A percentile compares a stretch with the other conserved stretches of the same genome.
Evolutionary conservation across 2,329 filamentous ascomycete species (phyloP).

Genomic region (Aspergillus tamarii): DNA sequence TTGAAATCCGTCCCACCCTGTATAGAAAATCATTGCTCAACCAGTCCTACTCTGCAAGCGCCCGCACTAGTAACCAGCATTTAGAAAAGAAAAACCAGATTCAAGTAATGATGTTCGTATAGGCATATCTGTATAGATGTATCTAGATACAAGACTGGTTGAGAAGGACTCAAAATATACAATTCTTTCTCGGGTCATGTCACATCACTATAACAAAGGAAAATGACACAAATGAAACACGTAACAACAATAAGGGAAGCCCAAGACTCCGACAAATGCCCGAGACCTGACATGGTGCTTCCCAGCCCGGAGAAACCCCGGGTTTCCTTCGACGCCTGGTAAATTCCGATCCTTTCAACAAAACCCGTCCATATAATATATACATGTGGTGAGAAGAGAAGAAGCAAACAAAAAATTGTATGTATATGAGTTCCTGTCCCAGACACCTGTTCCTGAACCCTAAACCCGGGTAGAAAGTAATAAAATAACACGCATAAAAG

Average conservation of each 20-base stretch:
- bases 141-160: not conserved
- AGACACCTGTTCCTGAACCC: conserved; percentile 10
- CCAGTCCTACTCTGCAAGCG: no score
- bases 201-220: conserved; percentile 2
- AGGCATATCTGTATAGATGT: not conserved
- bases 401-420: not conserved
- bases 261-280: conserved; percentile 1
- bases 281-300: not conserved
- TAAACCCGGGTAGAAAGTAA: conserved; percentile 14
- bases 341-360: not conserved
- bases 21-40: no score
- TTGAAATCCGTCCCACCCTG: no score
- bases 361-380: conserved; percentile 5
- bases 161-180: not conserved
- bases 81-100: no score
- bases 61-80: no score
- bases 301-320: not conserved
- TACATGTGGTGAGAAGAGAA: conserved; percentile 1
- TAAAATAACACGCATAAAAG: conserved; percentile 22
- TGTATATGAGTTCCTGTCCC: not conserved
- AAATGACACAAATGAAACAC: conserved; percentile 5
- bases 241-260: not conserved
- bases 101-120: no score
- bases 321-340: not conserved
- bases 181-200: not conserved